Percentiles rank a stretch among this genome's conserved stretches.
Evolutionary conservation across 805 yeast genomes (phyloP).

Genomic region (Kregervanrija fluxuum): DNA sequence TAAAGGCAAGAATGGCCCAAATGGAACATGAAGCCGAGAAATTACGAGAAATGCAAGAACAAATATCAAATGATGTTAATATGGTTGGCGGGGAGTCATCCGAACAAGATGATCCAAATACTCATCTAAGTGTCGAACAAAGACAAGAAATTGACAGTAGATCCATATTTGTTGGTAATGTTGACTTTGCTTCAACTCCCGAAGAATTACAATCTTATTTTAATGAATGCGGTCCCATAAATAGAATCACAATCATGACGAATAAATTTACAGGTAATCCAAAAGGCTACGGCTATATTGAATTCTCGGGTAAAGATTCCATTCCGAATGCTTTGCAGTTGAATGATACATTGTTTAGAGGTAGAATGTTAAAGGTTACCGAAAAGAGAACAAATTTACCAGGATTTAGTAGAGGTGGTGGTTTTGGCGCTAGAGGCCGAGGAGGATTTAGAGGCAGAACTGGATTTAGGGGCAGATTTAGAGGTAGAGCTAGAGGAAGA

Average conservation of each 20-base stretch:
- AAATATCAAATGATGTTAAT: conserved; percentile 11
- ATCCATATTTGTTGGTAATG: conserved; percentile 77
- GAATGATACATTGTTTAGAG: conserved; percentile 60
- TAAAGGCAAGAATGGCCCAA: conserved; percentile 40
- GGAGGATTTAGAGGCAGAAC: conserved; percentile 16
- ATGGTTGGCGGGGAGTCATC: not conserved
- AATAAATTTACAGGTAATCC: conserved; percentile 76
- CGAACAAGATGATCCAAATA: conserved; percentile 3
- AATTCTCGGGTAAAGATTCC: conserved; percentile 61
- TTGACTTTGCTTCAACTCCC: conserved; percentile 73
- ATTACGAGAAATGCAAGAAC: conserved; percentile 50
- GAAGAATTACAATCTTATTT: conserved; percentile 74
- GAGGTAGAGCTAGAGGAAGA: conserved; percentile 25
- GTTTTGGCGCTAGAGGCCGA: conserved; percentile 19
- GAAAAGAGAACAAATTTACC: conserved; percentile 81
- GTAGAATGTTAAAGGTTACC: conserved; percentile 63
- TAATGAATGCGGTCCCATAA: conserved; percentile 61
- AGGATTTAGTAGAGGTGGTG: conserved; percentile 45
- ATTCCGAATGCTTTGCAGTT: conserved; percentile 57
- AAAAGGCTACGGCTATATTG: conserved; percentile 82
- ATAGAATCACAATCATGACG: conserved; percentile 69
- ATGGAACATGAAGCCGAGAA: conserved; percentile 60
- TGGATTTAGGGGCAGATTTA: conserved; percentile 20
- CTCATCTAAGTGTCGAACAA: conserved; percentile 16
- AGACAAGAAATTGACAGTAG: conserved; percentile 68